Base-by-base conservation (phyloP, 495 filamentous ascomycete species). In the Aspergillus baeticus region DNA sequence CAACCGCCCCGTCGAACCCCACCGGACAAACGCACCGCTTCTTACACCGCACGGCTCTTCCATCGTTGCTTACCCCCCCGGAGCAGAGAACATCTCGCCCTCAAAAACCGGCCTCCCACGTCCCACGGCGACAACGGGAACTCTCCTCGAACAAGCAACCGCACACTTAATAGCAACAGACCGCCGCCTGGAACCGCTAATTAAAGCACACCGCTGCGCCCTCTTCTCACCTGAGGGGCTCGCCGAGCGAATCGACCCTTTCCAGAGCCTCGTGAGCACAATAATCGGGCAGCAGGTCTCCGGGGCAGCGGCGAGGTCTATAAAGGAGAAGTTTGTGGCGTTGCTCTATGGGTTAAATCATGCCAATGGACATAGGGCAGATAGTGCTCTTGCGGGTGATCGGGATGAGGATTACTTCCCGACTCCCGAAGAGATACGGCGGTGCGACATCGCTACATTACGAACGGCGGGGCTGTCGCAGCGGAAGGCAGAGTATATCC, bases 221-320 rank as follows among this genome's bases (percentile, higher is more conserved):
- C 65, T 94, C 11, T 96, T 97, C 71, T 89, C 88, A 6, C 82
- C 91, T 2, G 86, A 88, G 48, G 92, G 91, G 0, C 72, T 98
- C 15, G 83, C 85, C 15, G 92, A 97, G 72, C 73, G 84, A 59
- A 81, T 96, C 58, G 89, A 98, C 68, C 93, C 94, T 3, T 98
- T 97, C 66, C 85, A 84, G 49, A 86, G 85, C 51, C 80, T 98
- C 37, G 80, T 81, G 21, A 89, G 84, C 67, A 87, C 91, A 43
- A 97, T 98, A 61, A 96, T 98, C 55, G 90, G 90, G 41, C 94
- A 98, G 69, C 94, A 98, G 69, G 93, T 98, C 11, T 94, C 91
- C 15, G 91, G 93, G 15, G 90, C 91, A 4, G 94, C 94, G 3
- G 95, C 94, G 21, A 87, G 81, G 55, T 86, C 88, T 5, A 97